Evolutionary conservation across 2,329 filamentous ascomycete species (phyloP), one percentile per base, ranked within the genome.

Genomic region (Aspergillus clavatus): DNA sequence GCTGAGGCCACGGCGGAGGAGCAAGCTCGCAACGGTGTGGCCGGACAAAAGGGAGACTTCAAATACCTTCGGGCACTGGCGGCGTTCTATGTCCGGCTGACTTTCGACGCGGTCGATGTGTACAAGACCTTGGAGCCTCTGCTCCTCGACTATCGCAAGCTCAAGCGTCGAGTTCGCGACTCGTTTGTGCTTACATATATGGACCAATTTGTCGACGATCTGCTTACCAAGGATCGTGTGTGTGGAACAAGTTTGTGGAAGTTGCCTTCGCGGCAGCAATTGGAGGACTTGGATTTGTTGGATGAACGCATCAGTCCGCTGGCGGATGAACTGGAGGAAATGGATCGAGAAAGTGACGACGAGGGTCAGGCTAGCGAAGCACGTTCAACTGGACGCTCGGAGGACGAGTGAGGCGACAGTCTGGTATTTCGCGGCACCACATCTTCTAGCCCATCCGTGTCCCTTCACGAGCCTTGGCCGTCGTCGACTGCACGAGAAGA

Each of bases 231-330:
- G 69, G 88, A 94, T 46, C 79, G 93, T 42, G 84, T 96, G 0
- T 97, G 91, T 63, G 91, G 84, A 28, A 97, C 93, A 3, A 94
- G 84, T 61, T 64, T 98, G 56, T 94, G 89, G 83, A 95, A 95
- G 72, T 79, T 98, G 76, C 87, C 90, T 3, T 82, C 82, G 48
- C 77, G 93, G 56, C 82, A 86, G 53, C 78, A 87, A 41, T 65
- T 98, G 53, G 93, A 98, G 71, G 93, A 98, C 65, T 63, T 95
- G 65, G 93, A 95, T 54, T 69, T 90, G 59, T 62, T 98, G 60
- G 91, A 96, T 62, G 86, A 89, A 40, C 79, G 91, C 53, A 79
- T 88, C 27, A 96, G 90, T 67, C 83, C 89, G 27, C 67, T 97
- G 48, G 88, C 86, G 1, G 88, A 89, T 55, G 72, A 75, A 53